Percentiles rank a stretch among this genome's conserved stretches.
These are phyloP conservation scores for Russula lepida DNA, from an alignment of 768 basidiomycete species.

Conservation along the genomic window DNA sequence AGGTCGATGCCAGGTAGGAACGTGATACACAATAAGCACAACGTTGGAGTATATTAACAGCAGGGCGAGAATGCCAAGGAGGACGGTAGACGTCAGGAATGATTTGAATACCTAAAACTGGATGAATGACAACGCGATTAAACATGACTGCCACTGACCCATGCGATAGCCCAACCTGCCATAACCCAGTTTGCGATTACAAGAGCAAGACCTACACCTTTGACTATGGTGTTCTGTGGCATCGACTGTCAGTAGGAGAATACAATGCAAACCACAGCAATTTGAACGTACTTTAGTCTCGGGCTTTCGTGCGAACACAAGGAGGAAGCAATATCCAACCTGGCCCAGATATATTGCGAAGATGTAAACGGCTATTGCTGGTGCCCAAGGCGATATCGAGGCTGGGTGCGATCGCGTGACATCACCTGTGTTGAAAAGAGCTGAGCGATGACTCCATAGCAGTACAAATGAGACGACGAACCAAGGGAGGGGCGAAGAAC, in stretches of 20 bases:
- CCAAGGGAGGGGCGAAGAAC: constrained; percentile 60
- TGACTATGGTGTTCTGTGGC: constrained; percentile 52
- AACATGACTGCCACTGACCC: constrained; percentile 37
- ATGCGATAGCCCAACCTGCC: constrained; percentile 73
- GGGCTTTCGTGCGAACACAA: constrained; percentile 59
- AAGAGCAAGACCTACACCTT: constrained; percentile 73
- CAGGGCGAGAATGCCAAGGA: constrained; percentile 62
- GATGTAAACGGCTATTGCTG: constrained; percentile 52
- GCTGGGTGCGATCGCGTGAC: constrained; percentile 52
- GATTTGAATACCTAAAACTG: constrained; percentile 51
- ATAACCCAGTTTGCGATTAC: constrained; percentile 74
- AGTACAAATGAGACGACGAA: constrained; percentile 22
- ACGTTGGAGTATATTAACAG: constrained; percentile 74
- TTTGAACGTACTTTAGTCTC: constrained; percentile 78
- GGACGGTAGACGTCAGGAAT: constrained; percentile 68
- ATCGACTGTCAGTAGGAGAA: constrained; percentile 7
- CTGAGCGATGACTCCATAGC: not conserved
- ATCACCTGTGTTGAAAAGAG: constrained; percentile 31
- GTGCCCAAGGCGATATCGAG: constrained; percentile 58
- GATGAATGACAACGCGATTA: not conserved
- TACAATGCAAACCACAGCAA: not conserved
- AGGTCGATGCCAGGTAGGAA: constrained; percentile 47
- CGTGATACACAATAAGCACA: constrained; percentile 65
- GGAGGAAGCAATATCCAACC: constrained; percentile 76
- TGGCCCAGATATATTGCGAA: constrained; percentile 53